Conservation (phyloP, 2,329 filamentous ascomycete genomes). For the Nothomitra cinnamomea region DNA sequence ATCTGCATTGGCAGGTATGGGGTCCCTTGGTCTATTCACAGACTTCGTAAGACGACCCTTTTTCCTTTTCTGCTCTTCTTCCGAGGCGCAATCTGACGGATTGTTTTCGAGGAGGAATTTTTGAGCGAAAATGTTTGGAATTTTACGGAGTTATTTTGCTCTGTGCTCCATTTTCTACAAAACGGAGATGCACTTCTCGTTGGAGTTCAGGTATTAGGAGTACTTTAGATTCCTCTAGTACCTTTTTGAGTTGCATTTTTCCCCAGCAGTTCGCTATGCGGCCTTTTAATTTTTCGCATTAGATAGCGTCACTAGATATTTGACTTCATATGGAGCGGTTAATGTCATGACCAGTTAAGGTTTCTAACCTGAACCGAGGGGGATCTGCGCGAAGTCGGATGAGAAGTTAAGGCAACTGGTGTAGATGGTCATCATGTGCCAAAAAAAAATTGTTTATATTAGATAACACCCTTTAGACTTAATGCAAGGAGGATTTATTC, state of each 20-base stretch:
- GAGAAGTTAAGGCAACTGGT: too few species aligned
- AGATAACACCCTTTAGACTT: too few species aligned
- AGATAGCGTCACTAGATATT: not conserved
- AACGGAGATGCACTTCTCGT: not conserved
- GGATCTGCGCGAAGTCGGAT: too few species aligned
- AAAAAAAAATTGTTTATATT: too few species aligned
- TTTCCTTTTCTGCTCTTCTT: not conserved
- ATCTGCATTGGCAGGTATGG: conserved; percentile 88
- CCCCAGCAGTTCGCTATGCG: too few species aligned
- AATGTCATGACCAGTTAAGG: too few species aligned
- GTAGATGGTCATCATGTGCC: too few species aligned
- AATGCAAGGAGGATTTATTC: too few species aligned
- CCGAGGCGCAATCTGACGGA: not conserved
- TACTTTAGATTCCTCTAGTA: not conserved
- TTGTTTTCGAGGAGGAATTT: not conserved
- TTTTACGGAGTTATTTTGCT: not conserved
- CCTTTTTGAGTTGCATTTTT: too few species aligned
- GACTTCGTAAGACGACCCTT: not conserved
- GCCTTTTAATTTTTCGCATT: not conserved
- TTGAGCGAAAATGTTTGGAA: not conserved
- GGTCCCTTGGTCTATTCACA: conserved; percentile 48
- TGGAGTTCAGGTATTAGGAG: not conserved
- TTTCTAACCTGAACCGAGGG: too few species aligned
- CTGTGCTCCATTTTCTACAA: not conserved
- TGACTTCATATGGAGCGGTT: too few species aligned